Conservation (phyloP, 768 basidiomycete genomes). For the Suillus luteus region DNA sequence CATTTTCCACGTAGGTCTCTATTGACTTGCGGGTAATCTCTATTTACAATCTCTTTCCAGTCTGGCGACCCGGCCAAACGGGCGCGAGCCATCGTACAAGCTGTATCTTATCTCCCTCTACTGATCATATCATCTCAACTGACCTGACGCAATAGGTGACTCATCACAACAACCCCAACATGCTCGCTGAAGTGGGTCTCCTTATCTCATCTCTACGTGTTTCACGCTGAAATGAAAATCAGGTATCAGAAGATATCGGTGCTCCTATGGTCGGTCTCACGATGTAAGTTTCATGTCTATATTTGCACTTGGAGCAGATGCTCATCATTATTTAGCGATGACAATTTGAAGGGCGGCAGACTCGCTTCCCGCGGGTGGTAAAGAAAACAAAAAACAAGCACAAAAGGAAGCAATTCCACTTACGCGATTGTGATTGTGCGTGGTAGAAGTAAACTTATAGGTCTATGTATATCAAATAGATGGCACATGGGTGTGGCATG, state of each 20-base stretch:
- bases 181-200: conserved; percentile 75
- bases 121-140: conserved; percentile 6
- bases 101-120: conserved; percentile 50
- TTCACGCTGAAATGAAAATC: conserved; percentile 11
- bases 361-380: conserved; percentile 71
- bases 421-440: conserved; percentile 8
- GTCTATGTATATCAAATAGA: conserved; percentile 6
- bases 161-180: conserved; percentile 92
- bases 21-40: conserved; percentile 6
- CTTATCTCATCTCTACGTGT: conserved; percentile 14
- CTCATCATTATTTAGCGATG: conserved; percentile 44
- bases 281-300: conserved; percentile 65
- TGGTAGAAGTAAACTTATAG: conserved; percentile 12
- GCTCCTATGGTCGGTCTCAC: conserved; percentile 92
- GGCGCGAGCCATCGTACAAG: conserved; percentile 94
- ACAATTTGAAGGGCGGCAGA: conserved; percentile 69
- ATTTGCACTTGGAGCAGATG: neutral
- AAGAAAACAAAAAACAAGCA: conserved; percentile 23
- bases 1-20: conserved; percentile 81
- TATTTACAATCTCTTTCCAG: conserved; percentile 36
- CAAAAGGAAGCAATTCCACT: neutral
- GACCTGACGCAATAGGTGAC: conserved; percentile 57
- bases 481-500: neutral
- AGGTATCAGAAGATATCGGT: conserved; percentile 84
- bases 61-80: conserved; percentile 93